These are phyloP conservation scores for Sugiyamaella lignohabitans DNA, from an alignment of 805 yeast genomes.

Conservation along the genomic window DNA sequence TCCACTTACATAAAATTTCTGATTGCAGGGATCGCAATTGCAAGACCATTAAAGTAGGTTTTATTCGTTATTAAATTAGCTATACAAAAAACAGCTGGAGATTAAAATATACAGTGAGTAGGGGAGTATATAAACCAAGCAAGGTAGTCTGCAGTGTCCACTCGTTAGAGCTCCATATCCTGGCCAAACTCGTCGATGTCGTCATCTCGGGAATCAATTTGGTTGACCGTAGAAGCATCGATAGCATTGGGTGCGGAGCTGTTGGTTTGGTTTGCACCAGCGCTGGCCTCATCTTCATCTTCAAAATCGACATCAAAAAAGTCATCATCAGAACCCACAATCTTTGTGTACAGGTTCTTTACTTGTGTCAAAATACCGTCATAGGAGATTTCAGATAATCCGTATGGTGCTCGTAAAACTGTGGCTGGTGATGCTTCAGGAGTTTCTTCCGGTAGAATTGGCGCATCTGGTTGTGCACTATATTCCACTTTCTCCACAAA, in stretches of 20 bases:
- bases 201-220: too few species aligned
- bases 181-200: conserved; percentile 25
- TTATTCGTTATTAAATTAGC: too few species aligned
- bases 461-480: conserved; percentile 6
- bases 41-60: too few species aligned
- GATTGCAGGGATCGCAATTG: too few species aligned
- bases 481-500: conserved; percentile 44
- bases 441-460: conserved; percentile 9
- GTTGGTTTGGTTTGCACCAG: not conserved
- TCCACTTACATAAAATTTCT: too few species aligned
- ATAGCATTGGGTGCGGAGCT: not conserved
- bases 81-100: conserved; percentile 1
- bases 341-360: conserved; percentile 60
- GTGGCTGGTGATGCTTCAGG: not conserved
- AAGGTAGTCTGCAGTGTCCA: too few species aligned
- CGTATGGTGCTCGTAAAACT: conserved; percentile 9
- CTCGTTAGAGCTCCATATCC: conserved; percentile 25
- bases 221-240: too few species aligned
- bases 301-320: conserved; percentile 95
- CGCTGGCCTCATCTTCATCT: conserved; percentile 66
- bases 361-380: conserved; percentile 87
- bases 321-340: conserved; percentile 92
- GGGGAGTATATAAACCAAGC: too few species aligned
- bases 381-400: conserved; percentile 61
- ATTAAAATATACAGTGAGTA: too few species aligned